phyloP scores from a whole-genome alignment of 495 filamentous ascomycete species.

The Daldinia loculata region DNA sequence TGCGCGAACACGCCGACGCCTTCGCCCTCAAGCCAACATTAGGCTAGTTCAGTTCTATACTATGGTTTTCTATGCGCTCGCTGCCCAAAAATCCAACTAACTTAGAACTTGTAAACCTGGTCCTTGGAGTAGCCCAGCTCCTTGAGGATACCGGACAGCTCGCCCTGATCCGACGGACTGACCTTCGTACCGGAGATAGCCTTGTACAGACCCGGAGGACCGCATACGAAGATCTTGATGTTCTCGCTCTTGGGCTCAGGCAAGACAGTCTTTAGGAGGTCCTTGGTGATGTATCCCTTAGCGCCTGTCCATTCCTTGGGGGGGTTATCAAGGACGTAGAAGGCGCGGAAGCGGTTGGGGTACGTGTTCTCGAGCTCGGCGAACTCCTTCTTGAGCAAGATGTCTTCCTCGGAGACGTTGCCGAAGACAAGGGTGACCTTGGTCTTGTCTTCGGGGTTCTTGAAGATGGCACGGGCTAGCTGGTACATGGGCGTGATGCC shows the following conservation, averaged over 20 bases:
- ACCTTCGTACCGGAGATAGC: constrained; percentile 88
- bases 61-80: not conserved
- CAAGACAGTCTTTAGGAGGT: constrained; percentile 88
- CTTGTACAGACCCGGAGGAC: constrained; percentile 92
- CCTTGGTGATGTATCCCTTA: constrained; percentile 84
- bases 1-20: constrained; percentile 2
- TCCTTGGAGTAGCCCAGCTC: constrained; percentile 91
- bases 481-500: constrained; percentile 95
- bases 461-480: constrained; percentile 85
- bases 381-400: constrained; percentile 85
- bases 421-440: constrained; percentile 95
- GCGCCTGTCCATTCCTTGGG: constrained; percentile 78
- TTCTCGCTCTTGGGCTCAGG: constrained; percentile 90
- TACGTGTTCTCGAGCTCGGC: constrained; percentile 87
- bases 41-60: not conserved
- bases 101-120: constrained; percentile 96
- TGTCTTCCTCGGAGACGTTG: constrained; percentile 85
- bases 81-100: not conserved
- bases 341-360: constrained; percentile 89
- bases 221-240: constrained; percentile 91
- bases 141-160: constrained; percentile 82
- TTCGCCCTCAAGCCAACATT: not conserved
- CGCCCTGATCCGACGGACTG: constrained; percentile 90
- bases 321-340: constrained; percentile 89
- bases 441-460: constrained; percentile 93